Evolutionary conservation across 1,139 yeast genomes (phyloP), one percentile per base, ranked within the genome.

Genomic region (Yamadazyma dushanensis): DNA sequence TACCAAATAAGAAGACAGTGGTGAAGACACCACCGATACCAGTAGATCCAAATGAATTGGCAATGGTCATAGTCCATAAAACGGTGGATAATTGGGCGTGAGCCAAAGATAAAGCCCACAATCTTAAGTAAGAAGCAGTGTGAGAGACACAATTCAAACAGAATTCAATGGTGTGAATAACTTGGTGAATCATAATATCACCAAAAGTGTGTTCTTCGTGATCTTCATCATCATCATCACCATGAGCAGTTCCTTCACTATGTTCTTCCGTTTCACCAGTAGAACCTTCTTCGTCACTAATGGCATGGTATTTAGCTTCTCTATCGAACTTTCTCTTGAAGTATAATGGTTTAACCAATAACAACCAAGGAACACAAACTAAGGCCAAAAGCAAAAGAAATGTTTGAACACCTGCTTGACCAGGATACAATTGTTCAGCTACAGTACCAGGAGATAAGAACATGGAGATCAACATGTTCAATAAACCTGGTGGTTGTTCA

Each of bases 381-480:
- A 81, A 66, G 0, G 95, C 92, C 26, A 79, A 58, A 3, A 75
- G 36, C 35, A 85, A 61, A 33, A 85, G 63, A 24, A 80, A 47
- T 4, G 80, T 68, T 59, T 85, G 94, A 9, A 84, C 67, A 2
- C 61, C 47, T 0, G 81, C 70, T 58, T 85, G 95, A 3, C 84
- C 83, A 1, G 69, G 56, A 53, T 79, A 85, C 37, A 85, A 66
- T 32, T 73, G 77, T 42, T 81, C 90, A 8, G 76, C 86, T 36
- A 84, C 73, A 4, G 63, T 71, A 15, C 94, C 94, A 10, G 95
- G 95, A 2, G 88, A 61, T 48, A 85, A 70, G 50, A 85, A 84
- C 94, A 85, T 85, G 40, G 80, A 78, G 51, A 85, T 85, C 56
- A 85, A 70, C 88, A 84, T 84, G 57, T 84, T 84, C 58, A 85